A percentile compares a stretch with the other conserved stretches of the same genome.
phyloP scores from a whole-genome alignment of 2,329 filamentous ascomycete genomes.

The Aspergillus tamarii region DNA sequence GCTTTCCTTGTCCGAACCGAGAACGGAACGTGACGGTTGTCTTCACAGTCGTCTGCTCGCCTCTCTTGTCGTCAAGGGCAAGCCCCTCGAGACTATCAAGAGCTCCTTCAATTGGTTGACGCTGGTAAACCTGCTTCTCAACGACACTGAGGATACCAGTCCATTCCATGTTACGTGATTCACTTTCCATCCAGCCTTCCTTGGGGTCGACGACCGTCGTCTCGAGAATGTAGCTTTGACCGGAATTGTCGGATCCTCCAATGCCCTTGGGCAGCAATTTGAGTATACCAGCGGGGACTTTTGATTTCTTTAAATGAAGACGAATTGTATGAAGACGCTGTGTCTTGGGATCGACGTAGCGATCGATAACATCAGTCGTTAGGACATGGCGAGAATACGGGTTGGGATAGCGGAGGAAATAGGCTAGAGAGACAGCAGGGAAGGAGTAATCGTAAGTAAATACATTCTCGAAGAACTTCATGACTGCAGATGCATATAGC shows the following conservation, averaged over 20 bases:
- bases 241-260: conserved; percentile 60
- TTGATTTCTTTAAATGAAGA: conserved; percentile 65
- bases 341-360: conserved; percentile 62
- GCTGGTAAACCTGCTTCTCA: conserved; percentile 61
- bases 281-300: conserved; percentile 63
- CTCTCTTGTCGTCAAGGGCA: conserved; percentile 40
- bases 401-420: conserved; percentile 71
- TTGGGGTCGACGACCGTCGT: conserved; percentile 63
- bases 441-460: conserved; percentile 69
- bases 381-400: conserved; percentile 68
- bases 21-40: conserved; percentile 66
- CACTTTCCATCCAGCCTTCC: conserved; percentile 68
- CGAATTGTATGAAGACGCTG: conserved; percentile 64
- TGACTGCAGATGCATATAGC: conserved; percentile 37
- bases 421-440: conserved; percentile 67
- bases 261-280: conserved; percentile 64
- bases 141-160: conserved; percentile 66
- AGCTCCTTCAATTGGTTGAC: conserved; percentile 40
- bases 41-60: conserved; percentile 58
- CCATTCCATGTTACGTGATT: conserved; percentile 67
- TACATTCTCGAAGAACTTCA: conserved; percentile 58
- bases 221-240: conserved; percentile 66
- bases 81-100: conserved; percentile 30
- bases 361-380: conserved; percentile 67
- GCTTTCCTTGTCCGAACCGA: conserved; percentile 61